A percentile compares a stretch with the other conserved stretches of the same genome.
These are phyloP conservation scores for Cryptococcus floricola DNA, from an alignment of 1,284 basidiomycete genomes.

Conservation along the genomic window DNA sequence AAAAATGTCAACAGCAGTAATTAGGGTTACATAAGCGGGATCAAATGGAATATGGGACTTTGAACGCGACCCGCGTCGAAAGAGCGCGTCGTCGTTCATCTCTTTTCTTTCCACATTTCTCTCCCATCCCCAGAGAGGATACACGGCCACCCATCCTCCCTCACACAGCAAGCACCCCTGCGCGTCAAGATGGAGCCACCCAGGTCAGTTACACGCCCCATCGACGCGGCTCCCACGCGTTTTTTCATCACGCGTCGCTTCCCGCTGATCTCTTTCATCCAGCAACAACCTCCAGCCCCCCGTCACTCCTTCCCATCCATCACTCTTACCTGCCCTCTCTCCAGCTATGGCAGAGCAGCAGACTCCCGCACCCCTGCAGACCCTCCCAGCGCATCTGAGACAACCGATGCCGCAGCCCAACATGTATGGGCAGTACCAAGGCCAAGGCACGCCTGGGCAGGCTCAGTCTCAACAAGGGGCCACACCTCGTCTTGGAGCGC, in stretches of 20 bases:
- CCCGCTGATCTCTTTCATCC: neutral
- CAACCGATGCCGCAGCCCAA: slow-evolving; percentile 12
- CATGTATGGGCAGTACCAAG: slow-evolving; percentile 10
- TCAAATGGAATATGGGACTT: neutral
- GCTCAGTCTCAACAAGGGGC: slow-evolving; percentile 6
- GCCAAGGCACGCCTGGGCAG: slow-evolving; percentile 4
- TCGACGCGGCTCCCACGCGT: neutral
- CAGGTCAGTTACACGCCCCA: neutral
- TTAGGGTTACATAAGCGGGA: neutral
- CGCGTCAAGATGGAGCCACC: neutral
- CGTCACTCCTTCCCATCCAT: slow-evolving; percentile 28
- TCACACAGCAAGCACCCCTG: neutral
- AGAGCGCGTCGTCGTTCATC: neutral
- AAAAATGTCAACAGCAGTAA: neutral
- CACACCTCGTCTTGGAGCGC: too few relatives aligned
- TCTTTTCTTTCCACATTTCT: neutral
- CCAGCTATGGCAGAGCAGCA: slow-evolving; percentile 19
- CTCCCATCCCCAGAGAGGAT: neutral
- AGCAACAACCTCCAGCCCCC: slow-evolving; percentile 13
- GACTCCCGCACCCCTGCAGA: slow-evolving; percentile 29
- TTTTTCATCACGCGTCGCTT: neutral
- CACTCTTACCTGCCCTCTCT: slow-evolving; percentile 27
- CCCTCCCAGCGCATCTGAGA: slow-evolving; percentile 20
- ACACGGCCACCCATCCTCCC: neutral
- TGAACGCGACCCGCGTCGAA: neutral